Percentiles rank a stretch among this genome's conserved stretches.
Conservation (phyloP, 2,329 filamentous ascomycete genomes). For the Neofusicoccum sp. region DNA sequence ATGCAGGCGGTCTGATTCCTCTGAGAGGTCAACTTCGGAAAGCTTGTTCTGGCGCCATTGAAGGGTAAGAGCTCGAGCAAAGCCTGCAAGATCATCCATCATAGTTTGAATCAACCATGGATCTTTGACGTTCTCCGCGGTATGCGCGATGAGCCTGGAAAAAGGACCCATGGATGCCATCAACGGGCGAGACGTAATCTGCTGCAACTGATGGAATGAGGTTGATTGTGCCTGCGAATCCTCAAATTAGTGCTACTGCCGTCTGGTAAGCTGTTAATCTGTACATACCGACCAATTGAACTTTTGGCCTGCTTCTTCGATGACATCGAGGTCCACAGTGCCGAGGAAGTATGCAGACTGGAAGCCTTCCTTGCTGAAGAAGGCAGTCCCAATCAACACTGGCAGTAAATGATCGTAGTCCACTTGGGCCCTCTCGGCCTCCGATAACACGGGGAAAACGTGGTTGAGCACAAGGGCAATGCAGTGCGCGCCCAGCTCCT, state of each 20-base stretch:
- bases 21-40: constrained; percentile 66
- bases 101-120: constrained; percentile 50
- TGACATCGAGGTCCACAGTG: constrained; percentile 65
- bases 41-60: constrained; percentile 75
- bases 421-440: constrained; percentile 56
- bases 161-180: constrained; percentile 66
- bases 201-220: constrained; percentile 60
- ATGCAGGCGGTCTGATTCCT: constrained; percentile 63
- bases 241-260: background rate
- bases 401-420: constrained; percentile 70
- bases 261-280: background rate
- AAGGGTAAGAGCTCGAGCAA: constrained; percentile 63
- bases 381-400: constrained; percentile 64
- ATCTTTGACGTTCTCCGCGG: constrained; percentile 58
- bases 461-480: constrained; percentile 74
- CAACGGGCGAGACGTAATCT: constrained; percentile 60
- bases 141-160: constrained; percentile 63
- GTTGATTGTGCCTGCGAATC: constrained; percentile 47
- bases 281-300: constrained; percentile 61
- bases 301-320: constrained; percentile 50
- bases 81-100: constrained; percentile 64
- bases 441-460: constrained; percentile 69
- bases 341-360: constrained; percentile 73
- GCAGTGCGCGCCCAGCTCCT: constrained; percentile 47
- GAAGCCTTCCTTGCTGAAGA: constrained; percentile 70